phyloP scores from a whole-genome alignment of 2,329 filamentous ascomycete genomes.

The Phyllosticta ampelicida region DNA sequence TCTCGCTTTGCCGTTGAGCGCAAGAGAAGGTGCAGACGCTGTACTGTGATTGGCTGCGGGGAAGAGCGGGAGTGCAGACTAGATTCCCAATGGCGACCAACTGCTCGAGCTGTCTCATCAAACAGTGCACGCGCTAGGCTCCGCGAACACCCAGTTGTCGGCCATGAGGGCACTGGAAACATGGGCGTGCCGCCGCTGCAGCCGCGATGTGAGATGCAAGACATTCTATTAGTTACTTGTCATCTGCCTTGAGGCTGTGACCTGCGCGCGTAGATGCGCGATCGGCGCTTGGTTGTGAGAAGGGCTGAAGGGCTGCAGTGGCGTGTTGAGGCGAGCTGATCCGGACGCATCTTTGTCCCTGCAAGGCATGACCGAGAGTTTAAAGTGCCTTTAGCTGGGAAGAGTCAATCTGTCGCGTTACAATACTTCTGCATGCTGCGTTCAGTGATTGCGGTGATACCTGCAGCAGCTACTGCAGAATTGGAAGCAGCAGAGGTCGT shows the following conservation, averaged over 20 bases:
- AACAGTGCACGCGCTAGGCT: background rate
- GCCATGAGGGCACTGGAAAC: background rate
- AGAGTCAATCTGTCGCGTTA: background rate
- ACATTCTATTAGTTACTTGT: background rate
- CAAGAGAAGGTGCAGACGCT: background rate
- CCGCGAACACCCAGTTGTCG: background rate
- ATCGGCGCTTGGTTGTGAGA: background rate
- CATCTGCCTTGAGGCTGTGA: background rate
- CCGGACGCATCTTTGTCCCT: background rate
- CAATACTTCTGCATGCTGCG: background rate
- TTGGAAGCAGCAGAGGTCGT: background rate
- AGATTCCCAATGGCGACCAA: background rate
- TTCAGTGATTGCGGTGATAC: background rate
- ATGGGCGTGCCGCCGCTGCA: background rate
- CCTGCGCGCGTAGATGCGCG: background rate
- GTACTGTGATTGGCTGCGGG: background rate
- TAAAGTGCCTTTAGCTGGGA: background rate
- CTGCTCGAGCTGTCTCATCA: background rate
- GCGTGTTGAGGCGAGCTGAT: background rate
- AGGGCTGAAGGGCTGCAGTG: background rate
- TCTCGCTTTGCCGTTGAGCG: background rate
- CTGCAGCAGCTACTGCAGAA: background rate
- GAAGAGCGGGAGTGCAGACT: background rate
- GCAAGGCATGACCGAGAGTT: background rate
- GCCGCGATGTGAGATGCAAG: background rate